Base-by-base conservation (phyloP, 495 filamentous ascomycete genomes). In the Trichocladium uniseriatum region DNA sequence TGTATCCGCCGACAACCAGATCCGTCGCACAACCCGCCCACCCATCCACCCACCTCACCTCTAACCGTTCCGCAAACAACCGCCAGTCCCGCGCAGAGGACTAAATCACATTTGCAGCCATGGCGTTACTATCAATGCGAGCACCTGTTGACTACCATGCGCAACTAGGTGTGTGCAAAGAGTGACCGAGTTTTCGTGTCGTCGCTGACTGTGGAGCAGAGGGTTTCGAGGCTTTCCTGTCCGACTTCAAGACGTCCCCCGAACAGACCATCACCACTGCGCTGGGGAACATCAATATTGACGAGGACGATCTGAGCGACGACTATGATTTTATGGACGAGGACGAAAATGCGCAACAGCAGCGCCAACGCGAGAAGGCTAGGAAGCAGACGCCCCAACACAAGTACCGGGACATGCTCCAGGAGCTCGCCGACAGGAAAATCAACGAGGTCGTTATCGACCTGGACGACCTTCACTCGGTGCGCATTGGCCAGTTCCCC, bases 241-340 rank as follows among this genome's bases (percentile, higher is more conserved):
- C 78, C 53, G 77, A 79, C 38, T 98, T 94, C 79, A 97, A 98
- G 70, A 85, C 82, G 11, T 79, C 86, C 28, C 82, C 86, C 7
- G 70, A 82, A 43, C 83, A 89, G 59, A 78, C 78, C 4, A 75
- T 86, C 50, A 80, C 83, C 44, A 78, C 85, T 59, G 89, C 87
- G 15, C 69, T 98, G 28, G 79, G 86, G 51, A 82, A 86, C 43
- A 76, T 98, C 59, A 83, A 87, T 63, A 84, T 98, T 54, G 84
- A 91, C 66, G 89, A 83, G 48, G 85, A 90, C 70, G 81, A 83
- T 55, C 76, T 83, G n/a, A 90, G 86, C 68, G 89, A 96, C 61
- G 89, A 94, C 57, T 90, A 95, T 60, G 89, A 94, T 60, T 87
- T 94, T 67, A 87, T 95, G 85, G 86, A 94, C 58, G 85, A 95